Base-by-base conservation (phyloP, 345 rosid species). In the Hibiscus mutabilis region DNA sequence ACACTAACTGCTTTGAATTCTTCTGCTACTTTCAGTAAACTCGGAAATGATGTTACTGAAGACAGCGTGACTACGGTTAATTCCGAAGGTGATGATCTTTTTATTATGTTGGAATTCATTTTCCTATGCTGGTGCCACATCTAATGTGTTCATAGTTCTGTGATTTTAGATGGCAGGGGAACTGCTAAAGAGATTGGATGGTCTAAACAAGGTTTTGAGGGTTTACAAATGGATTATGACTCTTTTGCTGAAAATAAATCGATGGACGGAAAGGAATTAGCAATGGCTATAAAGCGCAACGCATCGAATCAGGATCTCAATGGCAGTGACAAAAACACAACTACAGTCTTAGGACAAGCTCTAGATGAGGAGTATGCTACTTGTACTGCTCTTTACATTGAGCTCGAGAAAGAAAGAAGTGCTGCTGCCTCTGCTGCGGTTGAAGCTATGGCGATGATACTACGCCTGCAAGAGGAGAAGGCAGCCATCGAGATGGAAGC, bases 401-500 rank as follows among this genome's bases (percentile, higher is more conserved):
- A 90, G 66, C 93, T 88, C 0, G 93, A 88, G 86, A 86, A 88
- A 57, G 93, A 88, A 84, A 86, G 93, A 78, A 85, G 73, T 66
- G 89, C 91, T 49, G 90, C 91, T 29, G 91, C 91, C 44, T 73
- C 82, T 29, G 96, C 91, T 63, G 89, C 91, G 9, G 93, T 86
- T 44, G 96, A 90, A 79, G 87, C 90, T 64, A 83, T 88, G 85
- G 79, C 88, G 27, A 83, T 88, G 96, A 86, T 85, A 60, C 57
- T 86, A 21, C 83, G 86, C 33, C 73, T 88, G 16, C 96, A 88
- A 74, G 86, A 88, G 72, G 96, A 88, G 78, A 88, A 88, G 76
- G 86, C 89, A 7, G 64, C 82, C 5, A 74, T 86, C 71, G 90
- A 82, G 74, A 90, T 88, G 91, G 88, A 86, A 78, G 88, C 88